Conservation (phyloP, 2,329 filamentous ascomycete species). For the Xylariaceae sp. region DNA sequence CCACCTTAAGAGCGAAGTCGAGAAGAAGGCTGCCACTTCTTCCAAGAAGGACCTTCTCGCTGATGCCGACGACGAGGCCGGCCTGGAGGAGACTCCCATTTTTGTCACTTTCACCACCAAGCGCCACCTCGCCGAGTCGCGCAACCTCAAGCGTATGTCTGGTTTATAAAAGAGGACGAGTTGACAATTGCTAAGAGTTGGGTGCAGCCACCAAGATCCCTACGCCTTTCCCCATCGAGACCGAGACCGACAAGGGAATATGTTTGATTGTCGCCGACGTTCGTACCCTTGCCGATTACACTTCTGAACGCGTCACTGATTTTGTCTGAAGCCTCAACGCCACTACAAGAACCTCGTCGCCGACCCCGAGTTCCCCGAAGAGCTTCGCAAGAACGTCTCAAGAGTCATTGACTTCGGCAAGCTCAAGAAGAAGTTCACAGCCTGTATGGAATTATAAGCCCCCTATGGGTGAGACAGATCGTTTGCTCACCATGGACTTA, state of each 20-base stretch:
- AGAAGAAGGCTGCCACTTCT: slow-evolving; percentile 41
- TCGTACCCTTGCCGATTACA: neutral
- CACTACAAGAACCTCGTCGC: slow-evolving; percentile 81
- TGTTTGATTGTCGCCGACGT: slow-evolving; percentile 76
- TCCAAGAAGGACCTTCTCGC: slow-evolving; percentile 54
- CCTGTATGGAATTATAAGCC: slow-evolving; percentile 40
- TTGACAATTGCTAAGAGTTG: slow-evolving; percentile 34
- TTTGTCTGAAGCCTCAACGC: slow-evolving; percentile 34
- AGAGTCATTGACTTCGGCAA: slow-evolving; percentile 78
- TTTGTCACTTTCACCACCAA: slow-evolving; percentile 62
- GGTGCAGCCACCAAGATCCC: slow-evolving; percentile 71
- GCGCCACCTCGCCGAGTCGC: slow-evolving; percentile 64
- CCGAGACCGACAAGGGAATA: slow-evolving; percentile 48
- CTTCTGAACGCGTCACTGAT: slow-evolving; percentile 6
- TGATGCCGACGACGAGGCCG: slow-evolving; percentile 42
- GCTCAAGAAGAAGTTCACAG: slow-evolving; percentile 74
- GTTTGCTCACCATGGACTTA: slow-evolving; percentile 1
- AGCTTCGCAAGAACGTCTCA: slow-evolving; percentile 62
- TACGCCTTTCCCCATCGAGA: slow-evolving; percentile 71
- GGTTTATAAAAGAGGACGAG: neutral
- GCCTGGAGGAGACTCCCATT: slow-evolving; percentile 47
- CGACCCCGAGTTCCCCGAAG: slow-evolving; percentile 63
- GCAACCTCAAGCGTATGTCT: slow-evolving; percentile 18
- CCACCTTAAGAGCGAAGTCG: slow-evolving; percentile 54
- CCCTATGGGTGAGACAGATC: neutral